Percentiles rank a stretch among this genome's conserved stretches.
Evolutionary conservation across 1,284 basidiomycete species (phyloP).

Genomic region (Apiotrichum gamsii): DNA sequence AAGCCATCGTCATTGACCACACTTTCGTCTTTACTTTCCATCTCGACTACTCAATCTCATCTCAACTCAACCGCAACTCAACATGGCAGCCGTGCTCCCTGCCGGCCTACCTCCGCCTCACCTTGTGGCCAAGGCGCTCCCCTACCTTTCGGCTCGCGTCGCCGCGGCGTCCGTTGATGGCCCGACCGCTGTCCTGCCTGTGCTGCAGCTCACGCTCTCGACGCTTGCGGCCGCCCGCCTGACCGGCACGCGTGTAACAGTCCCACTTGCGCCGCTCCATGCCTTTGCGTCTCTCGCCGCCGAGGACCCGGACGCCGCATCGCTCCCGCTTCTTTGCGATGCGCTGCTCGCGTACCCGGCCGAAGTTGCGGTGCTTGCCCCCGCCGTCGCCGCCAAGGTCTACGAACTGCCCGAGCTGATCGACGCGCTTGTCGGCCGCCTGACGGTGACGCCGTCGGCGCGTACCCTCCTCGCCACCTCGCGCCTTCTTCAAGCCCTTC

Average conservation of each 20-base stretch:
- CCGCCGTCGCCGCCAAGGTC: background rate
- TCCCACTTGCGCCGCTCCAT: conserved; percentile 8
- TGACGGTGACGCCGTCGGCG: background rate
- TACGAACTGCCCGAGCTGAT: background rate
- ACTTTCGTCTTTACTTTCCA: background rate
- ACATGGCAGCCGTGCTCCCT: background rate
- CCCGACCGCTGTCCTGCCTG: conserved; percentile 1
- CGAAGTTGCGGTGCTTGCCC: conserved; percentile 1
- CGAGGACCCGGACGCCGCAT: background rate
- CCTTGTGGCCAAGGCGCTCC: conserved; percentile 5
- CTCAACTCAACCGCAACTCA: background rate
- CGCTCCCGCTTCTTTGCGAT: conserved; percentile 4
- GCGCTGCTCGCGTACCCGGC: conserved; percentile 18
- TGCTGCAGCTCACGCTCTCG: conserved; percentile 1
- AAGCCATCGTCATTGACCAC: too few relatives aligned
- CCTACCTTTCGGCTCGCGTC: conserved; percentile 4
- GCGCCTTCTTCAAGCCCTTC: conserved; percentile 13
- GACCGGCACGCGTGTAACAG: background rate
- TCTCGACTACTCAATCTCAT: background rate
- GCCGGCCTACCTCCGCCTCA: conserved; percentile 2
- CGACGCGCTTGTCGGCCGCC: background rate
- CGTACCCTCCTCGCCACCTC: conserved; percentile 1
- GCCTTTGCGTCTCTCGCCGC: conserved; percentile 7
- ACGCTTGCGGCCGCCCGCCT: conserved; percentile 10
- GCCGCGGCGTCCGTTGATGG: conserved; percentile 1